phyloP scores from a whole-genome alignment of 2,329 filamentous ascomycete genomes.

The Blastomyces gilchristii region DNA sequence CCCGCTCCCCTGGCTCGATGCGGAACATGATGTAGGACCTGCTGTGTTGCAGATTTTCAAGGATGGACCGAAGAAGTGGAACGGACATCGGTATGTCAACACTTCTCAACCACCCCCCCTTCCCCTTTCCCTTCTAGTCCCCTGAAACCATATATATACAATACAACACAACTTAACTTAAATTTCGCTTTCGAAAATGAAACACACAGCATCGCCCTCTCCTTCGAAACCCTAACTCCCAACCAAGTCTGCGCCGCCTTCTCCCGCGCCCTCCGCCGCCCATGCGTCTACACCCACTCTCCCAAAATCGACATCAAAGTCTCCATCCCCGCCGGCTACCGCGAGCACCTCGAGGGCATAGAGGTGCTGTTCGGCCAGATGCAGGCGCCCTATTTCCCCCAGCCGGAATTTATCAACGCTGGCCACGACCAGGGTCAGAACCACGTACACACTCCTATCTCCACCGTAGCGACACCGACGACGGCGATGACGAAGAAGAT shows the following conservation, averaged over 20 bases:
- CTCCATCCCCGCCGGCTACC: slow-evolving; percentile 76
- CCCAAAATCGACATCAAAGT: slow-evolving; percentile 71
- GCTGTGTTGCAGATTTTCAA: slow-evolving; percentile 91
- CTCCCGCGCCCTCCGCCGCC: slow-evolving; percentile 63
- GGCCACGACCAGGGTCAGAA: slow-evolving; percentile 16
- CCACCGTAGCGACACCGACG: not conserved
- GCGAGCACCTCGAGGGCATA: slow-evolving; percentile 66
- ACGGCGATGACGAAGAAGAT: slow-evolving; percentile 27
- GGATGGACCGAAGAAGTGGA: slow-evolving; percentile 79
- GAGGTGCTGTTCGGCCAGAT: slow-evolving; percentile 50
- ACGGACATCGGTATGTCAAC: slow-evolving; percentile 51
- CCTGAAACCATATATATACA: no score
- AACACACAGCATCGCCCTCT: slow-evolving; percentile 63
- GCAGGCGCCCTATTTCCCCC: slow-evolving; percentile 54
- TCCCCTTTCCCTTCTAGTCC: no score
- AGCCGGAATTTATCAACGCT: slow-evolving; percentile 43
- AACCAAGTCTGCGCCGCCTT: slow-evolving; percentile 73
- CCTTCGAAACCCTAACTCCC: slow-evolving; percentile 81
- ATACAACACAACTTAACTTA: no score
- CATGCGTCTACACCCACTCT: slow-evolving; percentile 65
- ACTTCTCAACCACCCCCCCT: no score
- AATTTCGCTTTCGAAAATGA: not conserved
- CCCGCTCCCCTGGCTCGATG: slow-evolving; percentile 88
- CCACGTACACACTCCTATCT: not conserved
- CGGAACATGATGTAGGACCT: slow-evolving; percentile 90